Evolutionary conservation across 495 filamentous ascomycete genomes (phyloP).

Genomic region (Penicillium silybi): DNA sequence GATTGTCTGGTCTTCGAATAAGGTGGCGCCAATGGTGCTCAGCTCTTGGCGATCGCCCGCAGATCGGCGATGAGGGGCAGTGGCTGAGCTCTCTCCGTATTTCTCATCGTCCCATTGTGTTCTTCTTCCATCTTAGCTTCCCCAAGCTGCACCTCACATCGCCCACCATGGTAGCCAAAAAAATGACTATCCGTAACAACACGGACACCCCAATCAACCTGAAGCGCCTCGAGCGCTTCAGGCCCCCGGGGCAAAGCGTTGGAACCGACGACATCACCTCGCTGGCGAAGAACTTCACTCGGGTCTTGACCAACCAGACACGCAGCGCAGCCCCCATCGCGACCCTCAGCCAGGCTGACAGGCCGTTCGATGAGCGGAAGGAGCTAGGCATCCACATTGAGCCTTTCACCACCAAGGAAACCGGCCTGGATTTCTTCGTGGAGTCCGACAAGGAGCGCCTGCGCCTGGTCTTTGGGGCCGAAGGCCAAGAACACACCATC

Average conservation of each 20-base stretch:
- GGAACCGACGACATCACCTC: conserved; percentile 40
- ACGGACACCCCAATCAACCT: conserved; percentile 69
- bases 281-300: conserved; percentile 49
- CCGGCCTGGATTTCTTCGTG: conserved; percentile 47
- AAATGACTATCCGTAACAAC: conserved; percentile 82
- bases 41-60: conserved; percentile 12
- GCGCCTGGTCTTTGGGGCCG: conserved; percentile 58
- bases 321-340: conserved; percentile 35
- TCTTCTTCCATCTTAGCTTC: neutral
- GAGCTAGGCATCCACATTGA: conserved; percentile 54
- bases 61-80: conserved; percentile 19
- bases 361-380: conserved; percentile 49
- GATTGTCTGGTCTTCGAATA: conserved; percentile 14
- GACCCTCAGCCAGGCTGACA: conserved; percentile 46
- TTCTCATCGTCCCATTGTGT: neutral
- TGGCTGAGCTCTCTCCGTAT: neutral
- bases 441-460: conserved; percentile 49
- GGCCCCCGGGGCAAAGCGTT: conserved; percentile 39
- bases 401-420: conserved; percentile 54
- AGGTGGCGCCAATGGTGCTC: conserved; percentile 13
- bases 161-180: conserved; percentile 38
- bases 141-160: neutral
- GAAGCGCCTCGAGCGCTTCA: conserved; percentile 71
- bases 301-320: conserved; percentile 42
- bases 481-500: conserved; percentile 58